Evolutionary conservation across 257 asterid genomes (phyloP).

Genomic region (Ligustrum vulgare): DNA sequence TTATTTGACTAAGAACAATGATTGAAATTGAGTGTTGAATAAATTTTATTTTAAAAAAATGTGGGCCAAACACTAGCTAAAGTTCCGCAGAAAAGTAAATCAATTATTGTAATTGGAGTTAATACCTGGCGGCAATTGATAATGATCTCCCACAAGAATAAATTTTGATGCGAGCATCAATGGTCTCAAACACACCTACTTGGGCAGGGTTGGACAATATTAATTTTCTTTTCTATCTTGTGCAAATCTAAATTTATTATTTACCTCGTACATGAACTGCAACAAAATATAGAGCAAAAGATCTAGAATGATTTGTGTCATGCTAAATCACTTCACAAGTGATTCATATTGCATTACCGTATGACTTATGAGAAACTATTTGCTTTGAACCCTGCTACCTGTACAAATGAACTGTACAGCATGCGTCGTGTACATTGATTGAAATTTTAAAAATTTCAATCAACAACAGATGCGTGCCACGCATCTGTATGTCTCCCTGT

Average conservation of each 20-base stretch:
- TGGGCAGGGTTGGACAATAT: slow-evolving; percentile 17
- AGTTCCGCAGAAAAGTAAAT: slow-evolving; percentile 25
- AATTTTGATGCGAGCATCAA: slow-evolving; percentile 85
- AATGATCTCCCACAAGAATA: slow-evolving; percentile 98
- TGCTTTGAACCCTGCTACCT: too few relatives aligned
- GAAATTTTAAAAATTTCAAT: too few relatives aligned
- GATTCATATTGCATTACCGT: not conserved
- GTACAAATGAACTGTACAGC: too few relatives aligned
- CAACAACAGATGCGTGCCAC: too few relatives aligned
- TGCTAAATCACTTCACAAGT: not conserved
- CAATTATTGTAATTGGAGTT: slow-evolving; percentile 13
- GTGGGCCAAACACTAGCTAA: too few relatives aligned
- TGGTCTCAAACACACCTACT: slow-evolving; percentile 92
- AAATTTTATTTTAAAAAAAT: too few relatives aligned
- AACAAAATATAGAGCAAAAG: slow-evolving; percentile 20
- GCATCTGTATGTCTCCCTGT: too few relatives aligned
- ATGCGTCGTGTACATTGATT: too few relatives aligned
- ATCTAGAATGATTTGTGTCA: slow-evolving; percentile 6
- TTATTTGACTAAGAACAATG: too few relatives aligned
- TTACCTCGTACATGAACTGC: slow-evolving; percentile 16
- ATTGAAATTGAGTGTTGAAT: too few relatives aligned
- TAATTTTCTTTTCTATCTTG: slow-evolving; percentile 14
- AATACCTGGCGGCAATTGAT: slow-evolving; percentile 97
- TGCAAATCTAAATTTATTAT: slow-evolving; percentile 10
- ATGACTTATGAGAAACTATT: not conserved